Base-by-base conservation (phyloP, 2,329 filamentous ascomycete species). In the Cercospora janseana region DNA sequence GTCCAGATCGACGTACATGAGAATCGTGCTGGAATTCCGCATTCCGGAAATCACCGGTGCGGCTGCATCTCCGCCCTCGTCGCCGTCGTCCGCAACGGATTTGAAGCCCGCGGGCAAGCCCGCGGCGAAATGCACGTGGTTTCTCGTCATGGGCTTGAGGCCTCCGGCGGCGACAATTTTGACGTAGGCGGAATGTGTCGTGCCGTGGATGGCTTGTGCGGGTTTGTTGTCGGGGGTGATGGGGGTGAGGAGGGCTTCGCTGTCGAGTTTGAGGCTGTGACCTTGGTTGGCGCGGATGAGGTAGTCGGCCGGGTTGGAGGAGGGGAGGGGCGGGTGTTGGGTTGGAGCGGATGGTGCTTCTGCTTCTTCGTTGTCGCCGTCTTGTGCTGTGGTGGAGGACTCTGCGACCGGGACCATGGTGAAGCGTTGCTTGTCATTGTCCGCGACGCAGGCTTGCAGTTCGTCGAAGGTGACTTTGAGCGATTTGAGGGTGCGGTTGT, bases 251-350 rank as follows among this genome's bases (percentile, higher is more conserved):
- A 94, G 78, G 0, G 79, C 79, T 38, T 85, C 81, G n/a, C 82
- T 82, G 21, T 88, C 85, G 27, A 85, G 72, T 63, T 83, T 82
- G 65, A 98, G 87, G 62, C 82, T 89, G 74, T 97, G 93, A 47
- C 93, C 93, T 73, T 97, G 93, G 65, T 94, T 95, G 21, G 93
- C 93, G 63, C 93, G 89, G 71, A 98, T 96, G 24, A 94, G 77
- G 74, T 85, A 96, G 68, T 86, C 77, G 0, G 77, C 69, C 0
- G 88, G 78, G 42, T 86, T 74, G 6, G 68, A 54, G 8, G 59
- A 60, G 10, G 57, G 50, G 2, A 51, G 12, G 13, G 51, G 16
- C 13, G 48, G 26, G 59, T 15, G 60, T 67, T 18, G 67, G 62
- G 35, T 35, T 38, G 10, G 3, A 15, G 9, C 4, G 13, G 10